phyloP scores from a whole-genome alignment of 2,329 filamentous ascomycete species.

The Colletotrichum euphorbiae region DNA sequence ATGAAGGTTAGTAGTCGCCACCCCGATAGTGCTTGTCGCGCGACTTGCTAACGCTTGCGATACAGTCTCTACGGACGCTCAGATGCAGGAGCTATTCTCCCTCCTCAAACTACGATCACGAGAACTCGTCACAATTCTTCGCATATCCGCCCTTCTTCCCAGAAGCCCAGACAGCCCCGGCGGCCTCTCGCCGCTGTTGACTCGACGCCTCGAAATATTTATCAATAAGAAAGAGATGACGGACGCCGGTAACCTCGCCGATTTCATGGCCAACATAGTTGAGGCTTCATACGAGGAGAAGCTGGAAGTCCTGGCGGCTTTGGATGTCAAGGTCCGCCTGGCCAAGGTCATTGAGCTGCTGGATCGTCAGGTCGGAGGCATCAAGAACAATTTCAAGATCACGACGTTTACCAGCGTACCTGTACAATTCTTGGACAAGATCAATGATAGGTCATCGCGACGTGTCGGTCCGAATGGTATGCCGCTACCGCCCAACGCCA shows the following conservation, averaged over 20 bases:
- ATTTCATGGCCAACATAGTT: constrained; percentile 96
- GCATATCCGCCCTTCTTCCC: constrained; percentile 82
- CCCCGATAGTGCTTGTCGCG: neutral
- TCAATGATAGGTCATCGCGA: constrained; percentile 48
- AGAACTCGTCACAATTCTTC: constrained; percentile 86
- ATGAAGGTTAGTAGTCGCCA: constrained; percentile 67
- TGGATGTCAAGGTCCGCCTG: constrained; percentile 82
- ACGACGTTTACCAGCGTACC: constrained; percentile 79
- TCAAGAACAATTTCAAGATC: constrained; percentile 90
- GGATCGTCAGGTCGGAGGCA: constrained; percentile 81
- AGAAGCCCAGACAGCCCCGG: constrained; percentile 72
- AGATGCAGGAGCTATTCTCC: constrained; percentile 78
- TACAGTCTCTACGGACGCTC: constrained; percentile 60
- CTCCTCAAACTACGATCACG: constrained; percentile 86
- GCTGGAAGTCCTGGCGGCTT: constrained; percentile 83
- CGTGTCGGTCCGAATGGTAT: constrained; percentile 37
- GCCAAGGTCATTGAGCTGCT: constrained; percentile 86
- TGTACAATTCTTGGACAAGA: constrained; percentile 70
- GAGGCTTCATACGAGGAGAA: constrained; percentile 93
- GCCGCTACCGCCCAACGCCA: constrained; percentile 37
- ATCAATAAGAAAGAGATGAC: constrained; percentile 84
- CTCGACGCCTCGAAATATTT: constrained; percentile 86
- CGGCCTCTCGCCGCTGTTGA: constrained; percentile 83
- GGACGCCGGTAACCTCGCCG: constrained; percentile 87
- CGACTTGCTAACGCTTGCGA: constrained; percentile 4